Percentiles rank a stretch among this genome's conserved stretches.
These are phyloP conservation scores for Paraleonurus japonicus DNA, from an alignment of 257 asterid species.

Conservation along the genomic window DNA sequence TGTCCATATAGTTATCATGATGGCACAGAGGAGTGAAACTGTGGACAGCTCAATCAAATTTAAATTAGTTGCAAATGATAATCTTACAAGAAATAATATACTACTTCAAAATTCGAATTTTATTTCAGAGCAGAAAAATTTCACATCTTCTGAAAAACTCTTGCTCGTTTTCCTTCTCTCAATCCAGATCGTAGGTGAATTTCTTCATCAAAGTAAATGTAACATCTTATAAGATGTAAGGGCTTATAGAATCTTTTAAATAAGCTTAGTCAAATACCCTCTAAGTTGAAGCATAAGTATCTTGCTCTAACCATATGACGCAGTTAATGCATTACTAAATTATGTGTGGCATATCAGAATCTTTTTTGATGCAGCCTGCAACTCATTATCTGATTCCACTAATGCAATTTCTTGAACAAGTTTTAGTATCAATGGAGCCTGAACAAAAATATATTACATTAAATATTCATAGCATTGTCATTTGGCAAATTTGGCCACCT, in stretches of 20 bases:
- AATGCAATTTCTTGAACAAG: neutral
- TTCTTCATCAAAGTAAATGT: neutral
- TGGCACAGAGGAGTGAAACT: conserved; percentile 1
- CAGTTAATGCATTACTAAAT: neutral
- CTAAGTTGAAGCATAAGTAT: neutral
- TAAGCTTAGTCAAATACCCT: neutral
- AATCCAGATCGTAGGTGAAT: neutral
- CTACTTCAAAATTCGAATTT: neutral
- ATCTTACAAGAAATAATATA: neutral
- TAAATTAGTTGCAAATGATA: neutral
- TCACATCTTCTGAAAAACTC: neutral
- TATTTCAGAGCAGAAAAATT: neutral
- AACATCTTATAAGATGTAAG: neutral
- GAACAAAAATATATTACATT: neutral
- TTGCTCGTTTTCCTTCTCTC: neutral
- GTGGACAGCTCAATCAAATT: neutral
- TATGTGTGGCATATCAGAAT: neutral
- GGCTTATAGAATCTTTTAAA: neutral
- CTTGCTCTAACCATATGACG: neutral
- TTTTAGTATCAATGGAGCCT: neutral
- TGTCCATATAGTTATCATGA: neutral
- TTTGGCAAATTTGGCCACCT: neutral
- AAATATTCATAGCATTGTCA: neutral
- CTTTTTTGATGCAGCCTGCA: neutral
- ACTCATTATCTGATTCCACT: neutral